These are phyloP conservation scores for Gossypium ekmanianum DNA, from an alignment of 345 rosid species.

Conservation along the genomic window DNA sequence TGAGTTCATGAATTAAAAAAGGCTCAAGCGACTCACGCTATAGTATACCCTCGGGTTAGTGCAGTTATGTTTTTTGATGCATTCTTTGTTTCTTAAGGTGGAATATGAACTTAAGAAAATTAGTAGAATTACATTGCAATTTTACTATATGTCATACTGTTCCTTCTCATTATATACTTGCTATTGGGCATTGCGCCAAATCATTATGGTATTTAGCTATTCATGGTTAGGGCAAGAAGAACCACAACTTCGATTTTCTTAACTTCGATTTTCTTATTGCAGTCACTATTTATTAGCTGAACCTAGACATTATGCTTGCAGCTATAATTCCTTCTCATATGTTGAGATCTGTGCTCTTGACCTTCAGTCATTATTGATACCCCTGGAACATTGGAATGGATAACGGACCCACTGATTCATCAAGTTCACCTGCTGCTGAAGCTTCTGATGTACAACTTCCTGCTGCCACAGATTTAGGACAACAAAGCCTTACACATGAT, in stretches of 20 bases:
- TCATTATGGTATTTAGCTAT: neutral
- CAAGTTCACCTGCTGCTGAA: slow-evolving; percentile 34
- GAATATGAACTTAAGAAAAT: neutral
- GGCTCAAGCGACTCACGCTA: neutral
- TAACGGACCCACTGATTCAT: slow-evolving; percentile 41
- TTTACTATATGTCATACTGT: neutral
- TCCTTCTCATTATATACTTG: neutral
- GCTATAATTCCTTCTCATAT: slow-evolving; percentile 13
- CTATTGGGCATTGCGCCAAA: neutral
- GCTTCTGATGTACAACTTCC: slow-evolving; percentile 39
- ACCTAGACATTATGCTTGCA: slow-evolving; percentile 12
- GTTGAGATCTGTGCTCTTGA: slow-evolving; percentile 21
- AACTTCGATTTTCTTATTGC: neutral
- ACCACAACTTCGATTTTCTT: neutral
- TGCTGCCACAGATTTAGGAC: slow-evolving; percentile 34
- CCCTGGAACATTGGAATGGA: slow-evolving; percentile 31
- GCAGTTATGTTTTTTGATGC: neutral
- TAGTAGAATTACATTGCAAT: neutral
- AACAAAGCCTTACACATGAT: slow-evolving; percentile 39
- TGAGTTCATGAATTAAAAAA: neutral
- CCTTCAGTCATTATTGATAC: slow-evolving; percentile 14
- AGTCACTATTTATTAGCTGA: neutral
- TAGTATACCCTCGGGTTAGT: neutral
- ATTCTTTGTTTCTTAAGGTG: neutral
- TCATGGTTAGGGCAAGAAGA: neutral